A percentile compares a stretch with the other conserved stretches of the same genome.
These are phyloP conservation scores for Pyricularia pennisetigena DNA, from an alignment of 2,329 filamentous ascomycete species.

Conservation along the genomic window DNA sequence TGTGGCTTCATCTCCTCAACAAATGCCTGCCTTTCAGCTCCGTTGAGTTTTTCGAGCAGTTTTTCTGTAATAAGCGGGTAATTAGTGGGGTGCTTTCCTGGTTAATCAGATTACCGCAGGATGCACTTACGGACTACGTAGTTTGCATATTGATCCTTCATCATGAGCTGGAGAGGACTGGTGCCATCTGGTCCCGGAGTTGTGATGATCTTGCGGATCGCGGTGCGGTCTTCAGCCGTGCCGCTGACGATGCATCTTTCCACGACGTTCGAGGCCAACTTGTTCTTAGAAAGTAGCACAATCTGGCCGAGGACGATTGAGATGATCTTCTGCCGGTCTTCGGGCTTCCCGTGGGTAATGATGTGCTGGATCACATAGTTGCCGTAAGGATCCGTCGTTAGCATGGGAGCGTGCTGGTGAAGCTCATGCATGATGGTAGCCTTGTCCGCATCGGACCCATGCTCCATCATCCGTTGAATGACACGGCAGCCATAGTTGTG, in stretches of 20 bases:
- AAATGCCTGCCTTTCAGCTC: conserved; percentile 47
- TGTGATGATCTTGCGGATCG: conserved; percentile 57
- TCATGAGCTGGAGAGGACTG: conserved; percentile 62
- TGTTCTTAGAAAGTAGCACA: conserved; percentile 77
- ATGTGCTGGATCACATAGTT: conserved; percentile 97
- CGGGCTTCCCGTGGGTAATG: conserved; percentile 64
- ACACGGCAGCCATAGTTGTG: conserved; percentile 88
- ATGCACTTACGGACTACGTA: conserved; percentile 89
- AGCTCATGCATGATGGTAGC: conserved; percentile 68
- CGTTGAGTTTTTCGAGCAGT: conserved; percentile 55
- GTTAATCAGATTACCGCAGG: neutral
- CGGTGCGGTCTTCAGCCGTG: conserved; percentile 55
- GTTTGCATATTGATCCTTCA: conserved; percentile 89
- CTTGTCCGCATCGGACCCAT: conserved; percentile 64
- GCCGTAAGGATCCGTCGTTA: conserved; percentile 82
- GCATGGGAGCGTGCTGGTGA: conserved; percentile 56
- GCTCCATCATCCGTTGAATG: conserved; percentile 83
- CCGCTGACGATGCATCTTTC: conserved; percentile 80
- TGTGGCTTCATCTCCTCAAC: conserved; percentile 54
- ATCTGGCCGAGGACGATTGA: conserved; percentile 62
- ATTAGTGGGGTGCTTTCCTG: neutral
- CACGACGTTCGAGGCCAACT: conserved; percentile 94
- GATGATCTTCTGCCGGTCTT: conserved; percentile 66
- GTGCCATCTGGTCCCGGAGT: conserved; percentile 53
- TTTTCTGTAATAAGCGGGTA: conserved; percentile 56